Evolutionary conservation across 192 early-diverging fungal genomes (phyloP).

Genomic region (Coemansia sp.): DNA sequence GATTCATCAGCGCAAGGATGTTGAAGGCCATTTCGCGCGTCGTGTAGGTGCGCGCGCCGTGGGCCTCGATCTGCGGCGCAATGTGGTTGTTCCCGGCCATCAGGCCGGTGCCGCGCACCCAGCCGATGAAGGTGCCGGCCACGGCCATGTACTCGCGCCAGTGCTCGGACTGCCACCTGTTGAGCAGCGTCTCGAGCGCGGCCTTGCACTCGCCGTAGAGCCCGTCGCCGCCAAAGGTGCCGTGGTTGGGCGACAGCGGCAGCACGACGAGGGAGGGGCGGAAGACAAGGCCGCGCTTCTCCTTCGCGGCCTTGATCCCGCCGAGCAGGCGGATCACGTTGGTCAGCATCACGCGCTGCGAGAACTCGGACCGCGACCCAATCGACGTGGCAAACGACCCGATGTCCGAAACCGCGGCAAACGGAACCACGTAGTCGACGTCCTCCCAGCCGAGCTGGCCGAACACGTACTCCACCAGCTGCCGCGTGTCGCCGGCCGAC

Average conservation of each 20-base stretch:
- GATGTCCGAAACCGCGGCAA: conserved; percentile 87
- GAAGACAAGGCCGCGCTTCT: conserved; percentile 68
- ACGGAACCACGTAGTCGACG: conserved; percentile 90
- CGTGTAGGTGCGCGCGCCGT: conserved; percentile 90
- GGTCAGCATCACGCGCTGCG: conserved; percentile 92
- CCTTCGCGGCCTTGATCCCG: conserved; percentile 83
- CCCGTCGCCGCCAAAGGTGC: conserved; percentile 89
- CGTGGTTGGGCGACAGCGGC: conserved; percentile 93
- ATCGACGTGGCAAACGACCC: conserved; percentile 81
- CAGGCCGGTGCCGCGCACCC: conserved; percentile 93
- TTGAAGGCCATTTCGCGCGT: conserved; percentile 95
- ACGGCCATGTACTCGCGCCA: conserved; percentile 88
- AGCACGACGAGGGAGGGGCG: conserved; percentile 85
- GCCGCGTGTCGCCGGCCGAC: conserved; percentile 74
- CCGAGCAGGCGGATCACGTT: conserved; percentile 87
- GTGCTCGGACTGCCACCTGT: conserved; percentile 85
- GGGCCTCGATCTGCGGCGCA: conserved; percentile 80
- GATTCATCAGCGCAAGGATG: conserved; percentile 87
- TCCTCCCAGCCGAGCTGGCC: conserved; percentile 65
- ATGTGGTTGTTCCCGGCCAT: conserved; percentile 89
- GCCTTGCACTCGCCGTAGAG: conserved; percentile 94
- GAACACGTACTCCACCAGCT: conserved; percentile 81
- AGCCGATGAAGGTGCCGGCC: conserved; percentile 89
- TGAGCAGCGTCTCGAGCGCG: conserved; percentile 83
- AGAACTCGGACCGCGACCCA: conserved; percentile 80